Evolutionary conservation across 495 filamentous ascomycete genomes (phyloP), one percentile per base, ranked within the genome.

Genomic region (Opeltia flavorubescens): DNA sequence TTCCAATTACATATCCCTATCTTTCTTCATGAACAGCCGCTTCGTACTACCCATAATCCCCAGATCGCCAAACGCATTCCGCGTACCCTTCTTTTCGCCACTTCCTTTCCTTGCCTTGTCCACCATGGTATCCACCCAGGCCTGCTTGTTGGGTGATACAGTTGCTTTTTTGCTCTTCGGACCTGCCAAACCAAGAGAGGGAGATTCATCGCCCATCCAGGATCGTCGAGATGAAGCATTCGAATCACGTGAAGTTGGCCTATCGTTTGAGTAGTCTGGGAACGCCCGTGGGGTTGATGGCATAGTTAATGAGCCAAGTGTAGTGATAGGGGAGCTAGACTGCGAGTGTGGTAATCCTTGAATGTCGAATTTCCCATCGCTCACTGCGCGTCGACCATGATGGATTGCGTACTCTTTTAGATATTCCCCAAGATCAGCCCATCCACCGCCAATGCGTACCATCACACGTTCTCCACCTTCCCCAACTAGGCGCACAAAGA

Each of bases 391-490:
- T 27, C 64, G 62, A 18, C 86, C 83, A 59, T 96, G 91, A 61
- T 98, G 91, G 38, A 77, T 73, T 18, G 86, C 87, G 55, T 94
- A 98, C 59, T 94, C 85, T 51, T 82, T 79, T n/a, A 98, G 70
- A 58, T 94, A 96, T 62, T 95, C 89, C 23, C 81, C 87, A 20
- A 98, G 67, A 59, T 98, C 91, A 12, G 87, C 84, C 91, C 91
- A 98, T 29, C 91, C 91, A 48, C 91, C 91, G 13, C 91, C 91
- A 18, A 96, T 86, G 46, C 91, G 82, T 7, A 95, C 93, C 88
- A 98, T 95, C 36, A 96, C 88, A 24, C 91, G 77, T 60, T 94
- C 86, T n/a, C 83, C 81, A 25, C 77, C 70, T 60, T 93, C 86
- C 29, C 91, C 91, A 1, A 98, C 87, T 12, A 86, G 78, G 1